phyloP scores from a whole-genome alignment of 768 basidiomycete genomes.

The Kwoniella sp. region DNA sequence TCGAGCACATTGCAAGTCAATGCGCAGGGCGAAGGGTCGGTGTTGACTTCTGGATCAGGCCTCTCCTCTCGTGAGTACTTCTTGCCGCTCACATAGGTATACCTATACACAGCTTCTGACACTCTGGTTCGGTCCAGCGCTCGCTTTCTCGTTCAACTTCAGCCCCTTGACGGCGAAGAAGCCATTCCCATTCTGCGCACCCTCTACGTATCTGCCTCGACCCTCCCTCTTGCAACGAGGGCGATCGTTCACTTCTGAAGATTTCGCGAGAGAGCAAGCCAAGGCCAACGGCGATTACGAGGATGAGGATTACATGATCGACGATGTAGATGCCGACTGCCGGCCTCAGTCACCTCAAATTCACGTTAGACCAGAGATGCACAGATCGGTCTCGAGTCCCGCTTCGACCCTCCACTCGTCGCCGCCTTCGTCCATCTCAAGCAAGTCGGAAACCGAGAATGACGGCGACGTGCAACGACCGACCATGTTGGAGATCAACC shows the following conservation, averaged over 20 bases:
- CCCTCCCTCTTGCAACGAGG: slow-evolving; percentile 49
- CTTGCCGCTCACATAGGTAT: neutral
- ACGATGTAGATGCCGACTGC: slow-evolving; percentile 15
- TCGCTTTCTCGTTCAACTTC: slow-evolving; percentile 33
- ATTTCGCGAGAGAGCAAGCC: slow-evolving; percentile 36
- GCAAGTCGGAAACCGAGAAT: slow-evolving; percentile 20
- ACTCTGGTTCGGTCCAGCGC: slow-evolving; percentile 5
- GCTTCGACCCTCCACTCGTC: slow-evolving; percentile 22
- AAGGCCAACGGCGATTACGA: slow-evolving; percentile 3
- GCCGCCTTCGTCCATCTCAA: slow-evolving; percentile 22
- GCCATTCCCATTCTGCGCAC: slow-evolving; percentile 24
- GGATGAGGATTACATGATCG: slow-evolving; percentile 18
- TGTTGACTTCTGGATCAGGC: slow-evolving; percentile 26
- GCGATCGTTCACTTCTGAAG: slow-evolving; percentile 50
- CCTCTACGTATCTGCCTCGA: slow-evolving; percentile 17
- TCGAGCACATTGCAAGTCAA: slow-evolving; percentile 33
- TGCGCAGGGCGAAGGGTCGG: slow-evolving; percentile 18
- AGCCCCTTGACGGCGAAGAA: slow-evolving; percentile 14
- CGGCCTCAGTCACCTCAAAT: slow-evolving; percentile 2
- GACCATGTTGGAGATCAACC: neutral
- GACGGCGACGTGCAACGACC: slow-evolving; percentile 5
- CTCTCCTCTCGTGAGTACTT: slow-evolving; percentile 38
- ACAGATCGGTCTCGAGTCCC: slow-evolving; percentile 29
- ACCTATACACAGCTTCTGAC: neutral
- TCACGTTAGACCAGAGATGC: slow-evolving; percentile 22